phyloP scores from a whole-genome alignment of 768 basidiomycete species.

The Tricholoma terreum region DNA sequence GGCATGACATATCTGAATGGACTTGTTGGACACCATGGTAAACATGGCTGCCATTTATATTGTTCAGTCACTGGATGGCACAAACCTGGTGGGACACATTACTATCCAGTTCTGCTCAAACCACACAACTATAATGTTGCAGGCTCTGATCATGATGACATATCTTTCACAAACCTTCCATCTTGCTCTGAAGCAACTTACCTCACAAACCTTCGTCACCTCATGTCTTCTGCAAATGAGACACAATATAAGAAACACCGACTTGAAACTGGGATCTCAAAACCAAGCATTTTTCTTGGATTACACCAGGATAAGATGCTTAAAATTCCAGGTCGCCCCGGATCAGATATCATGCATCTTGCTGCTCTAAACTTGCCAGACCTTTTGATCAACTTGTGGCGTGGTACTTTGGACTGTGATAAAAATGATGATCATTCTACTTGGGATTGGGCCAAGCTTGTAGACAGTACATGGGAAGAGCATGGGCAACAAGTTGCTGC shows the following conservation, averaged over 20 bases:
- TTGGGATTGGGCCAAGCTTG: constrained; percentile 32
- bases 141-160: constrained; percentile 20
- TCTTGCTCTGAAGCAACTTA: not conserved
- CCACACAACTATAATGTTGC: not conserved
- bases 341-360: not conserved
- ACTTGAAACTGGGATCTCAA: not conserved
- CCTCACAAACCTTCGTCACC: constrained; percentile 8
- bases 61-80: constrained; percentile 26
- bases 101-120: constrained; percentile 1
- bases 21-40: constrained; percentile 26
- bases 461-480: constrained; percentile 23
- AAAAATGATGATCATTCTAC: constrained; percentile 5
- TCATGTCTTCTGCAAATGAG: not conserved
- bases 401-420: constrained; percentile 5
- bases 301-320: not conserved
- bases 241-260: constrained; percentile 2
- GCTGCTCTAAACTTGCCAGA: not conserved
- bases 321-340: not conserved
- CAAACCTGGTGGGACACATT: constrained; percentile 22
- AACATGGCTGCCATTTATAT: constrained; percentile 31
- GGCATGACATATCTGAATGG: constrained; percentile 25
- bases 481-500: constrained; percentile 33
- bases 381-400: not conserved
- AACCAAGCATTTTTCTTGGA: not conserved
- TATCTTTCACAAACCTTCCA: constrained; percentile 2